Evolutionary conservation across 208 protist genomes (phyloP).

Genomic region (Acanthamoeba sp.): DNA sequence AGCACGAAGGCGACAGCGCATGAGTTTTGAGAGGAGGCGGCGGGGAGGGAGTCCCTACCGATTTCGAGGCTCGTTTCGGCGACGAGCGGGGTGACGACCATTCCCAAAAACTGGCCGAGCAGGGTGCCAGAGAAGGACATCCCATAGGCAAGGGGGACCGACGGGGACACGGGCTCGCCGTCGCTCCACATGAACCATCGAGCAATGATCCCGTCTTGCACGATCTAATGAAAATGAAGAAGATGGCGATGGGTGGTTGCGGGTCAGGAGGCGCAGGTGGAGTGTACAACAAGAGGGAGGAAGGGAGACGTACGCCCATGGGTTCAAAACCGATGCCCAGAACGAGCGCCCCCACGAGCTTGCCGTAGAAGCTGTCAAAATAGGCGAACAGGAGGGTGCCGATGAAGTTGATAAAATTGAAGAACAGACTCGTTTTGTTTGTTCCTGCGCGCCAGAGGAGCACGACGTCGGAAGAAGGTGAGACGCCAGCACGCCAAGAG

Average conservation of each 20-base stretch:
- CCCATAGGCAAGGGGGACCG: conserved; percentile 36
- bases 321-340: neutral
- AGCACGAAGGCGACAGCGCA: no score
- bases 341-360: conserved; percentile 10
- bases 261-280: neutral
- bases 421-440: conserved; percentile 24
- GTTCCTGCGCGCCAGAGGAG: neutral
- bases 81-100: conserved; percentile 30
- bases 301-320: neutral
- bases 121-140: neutral
- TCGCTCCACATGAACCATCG: conserved; percentile 49
- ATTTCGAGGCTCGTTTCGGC: conserved; percentile 20
- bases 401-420: conserved; percentile 33
- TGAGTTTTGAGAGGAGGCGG: no score
- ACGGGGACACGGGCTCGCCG: conserved; percentile 11
- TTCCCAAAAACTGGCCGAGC: conserved; percentile 15
- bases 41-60: no score
- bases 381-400: conserved; percentile 8
- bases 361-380: conserved; percentile 45
- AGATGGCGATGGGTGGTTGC: neutral
- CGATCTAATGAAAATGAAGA: neutral
- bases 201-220: conserved; percentile 37
- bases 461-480: no score
- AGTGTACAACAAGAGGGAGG: neutral
- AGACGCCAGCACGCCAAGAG: neutral